Conservation (phyloP, 1,284 basidiomycete species). For the Moniliella sp. region DNA sequence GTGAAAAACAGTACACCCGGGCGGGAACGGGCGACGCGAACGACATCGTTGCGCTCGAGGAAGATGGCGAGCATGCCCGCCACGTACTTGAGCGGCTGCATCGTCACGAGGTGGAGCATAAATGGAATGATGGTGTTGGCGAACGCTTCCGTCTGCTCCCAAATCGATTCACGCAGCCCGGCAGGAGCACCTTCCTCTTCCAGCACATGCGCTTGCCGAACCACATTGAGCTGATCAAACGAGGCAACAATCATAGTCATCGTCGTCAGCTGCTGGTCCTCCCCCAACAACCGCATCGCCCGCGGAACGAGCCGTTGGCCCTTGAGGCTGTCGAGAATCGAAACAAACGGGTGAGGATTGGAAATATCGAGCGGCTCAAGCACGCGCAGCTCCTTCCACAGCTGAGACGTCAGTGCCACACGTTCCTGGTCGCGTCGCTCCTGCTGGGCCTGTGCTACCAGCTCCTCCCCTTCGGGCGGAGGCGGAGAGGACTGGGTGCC, state of each 20-base stretch:
- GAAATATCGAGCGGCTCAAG: conserved; percentile 79
- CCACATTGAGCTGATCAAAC: conserved; percentile 63
- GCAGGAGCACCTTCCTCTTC: no score
- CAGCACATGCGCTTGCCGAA: conserved; percentile 6
- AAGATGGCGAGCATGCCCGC: conserved; percentile 67
- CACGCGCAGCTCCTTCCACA: conserved; percentile 65
- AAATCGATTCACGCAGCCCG: conserved; percentile 44
- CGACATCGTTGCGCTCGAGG: conserved; percentile 57
- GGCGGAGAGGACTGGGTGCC: conserved; percentile 45
- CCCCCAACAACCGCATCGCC: conserved; percentile 61
- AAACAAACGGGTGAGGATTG: conserved; percentile 96
- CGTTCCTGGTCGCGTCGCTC: no score
- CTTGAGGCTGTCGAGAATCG: conserved; percentile 65
- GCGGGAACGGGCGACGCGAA: conserved; percentile 50
- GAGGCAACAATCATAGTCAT: conserved; percentile 79
- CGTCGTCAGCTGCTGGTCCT: conserved; percentile 59
- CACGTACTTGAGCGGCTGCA: conserved; percentile 57
- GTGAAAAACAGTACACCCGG: conserved; percentile 81
- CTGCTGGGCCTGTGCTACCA: no score
- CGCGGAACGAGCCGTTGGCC: conserved; percentile 80
- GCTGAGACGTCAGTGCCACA: conserved; percentile 15
- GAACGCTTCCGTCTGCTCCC: conserved; percentile 71
- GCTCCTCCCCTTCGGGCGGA: conserved; percentile 30
- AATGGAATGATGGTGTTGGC: conserved; percentile 63
- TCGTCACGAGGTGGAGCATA: conserved; percentile 63